phyloP scores from a whole-genome alignment of 441 rosid genomes.

The Isatis lusitanica region DNA sequence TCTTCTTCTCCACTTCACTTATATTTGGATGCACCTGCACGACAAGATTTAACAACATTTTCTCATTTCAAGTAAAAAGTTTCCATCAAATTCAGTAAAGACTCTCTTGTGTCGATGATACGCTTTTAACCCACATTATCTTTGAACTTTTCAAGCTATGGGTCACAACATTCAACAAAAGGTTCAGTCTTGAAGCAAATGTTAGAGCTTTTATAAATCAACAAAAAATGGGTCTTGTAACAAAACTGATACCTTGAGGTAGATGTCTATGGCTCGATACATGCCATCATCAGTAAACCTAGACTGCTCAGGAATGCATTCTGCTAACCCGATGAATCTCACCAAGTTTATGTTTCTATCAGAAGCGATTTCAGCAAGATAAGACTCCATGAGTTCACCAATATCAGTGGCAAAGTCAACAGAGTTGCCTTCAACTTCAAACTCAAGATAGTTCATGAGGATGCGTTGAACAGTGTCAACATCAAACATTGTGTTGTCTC shows the following conservation, averaged over 20 bases:
- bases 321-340: slow-evolving; percentile 48
- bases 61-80: not conserved
- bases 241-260: slow-evolving; percentile 52
- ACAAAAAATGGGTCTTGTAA: not conserved
- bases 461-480: slow-evolving; percentile 61
- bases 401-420: slow-evolving; percentile 32
- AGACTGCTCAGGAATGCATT: slow-evolving; percentile 58
- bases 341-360: slow-evolving; percentile 47
- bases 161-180: not conserved
- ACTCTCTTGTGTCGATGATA: not conserved
- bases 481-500: slow-evolving; percentile 49
- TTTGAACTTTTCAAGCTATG: not conserved
- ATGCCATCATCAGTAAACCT: slow-evolving; percentile 64
- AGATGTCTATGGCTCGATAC: slow-evolving; percentile 63
- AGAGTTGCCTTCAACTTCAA: slow-evolving; percentile 45
- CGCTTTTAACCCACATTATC: not conserved
- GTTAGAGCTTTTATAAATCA: not conserved
- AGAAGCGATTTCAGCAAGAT: slow-evolving; percentile 61
- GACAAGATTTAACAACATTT: not conserved
- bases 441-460: slow-evolving; percentile 58
- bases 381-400: slow-evolving; percentile 59
- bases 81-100: not conserved
- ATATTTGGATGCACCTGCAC: slow-evolving; percentile 59
- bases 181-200: not conserved
- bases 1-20: slow-evolving; percentile 66